Conservation (phyloP, 441 rosid genomes). For the Melianthus villosus region DNA sequence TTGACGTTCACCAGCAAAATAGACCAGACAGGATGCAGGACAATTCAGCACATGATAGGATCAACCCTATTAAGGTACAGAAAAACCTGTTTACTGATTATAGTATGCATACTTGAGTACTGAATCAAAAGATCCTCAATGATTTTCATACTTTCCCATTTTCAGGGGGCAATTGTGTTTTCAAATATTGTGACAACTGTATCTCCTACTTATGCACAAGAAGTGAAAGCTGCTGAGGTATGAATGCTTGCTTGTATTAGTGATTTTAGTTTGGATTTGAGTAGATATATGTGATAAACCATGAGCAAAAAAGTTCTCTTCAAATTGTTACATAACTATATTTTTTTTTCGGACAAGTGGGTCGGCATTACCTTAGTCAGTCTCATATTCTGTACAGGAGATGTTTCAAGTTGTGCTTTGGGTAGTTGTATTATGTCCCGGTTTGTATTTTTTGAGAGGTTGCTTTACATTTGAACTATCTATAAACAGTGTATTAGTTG, state of each 20-base stretch:
- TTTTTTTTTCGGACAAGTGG: too few species aligned
- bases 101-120: neutral
- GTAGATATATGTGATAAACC: too few species aligned
- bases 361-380: too few species aligned
- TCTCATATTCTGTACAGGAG: too few species aligned
- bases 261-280: neutral
- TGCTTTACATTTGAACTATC: too few species aligned
- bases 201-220: slow-evolving; percentile 88
- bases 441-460: too few species aligned
- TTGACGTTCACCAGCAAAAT: slow-evolving; percentile 63
- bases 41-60: slow-evolving; percentile 51
- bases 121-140: neutral
- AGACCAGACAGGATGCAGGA: slow-evolving; percentile 98
- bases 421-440: too few species aligned
- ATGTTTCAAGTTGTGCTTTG: too few species aligned
- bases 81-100: slow-evolving; percentile 1
- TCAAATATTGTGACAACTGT: slow-evolving; percentile 94
- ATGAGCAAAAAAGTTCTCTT: too few species aligned
- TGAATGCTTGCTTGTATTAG: slow-evolving; percentile 7
- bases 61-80: slow-evolving; percentile 76
- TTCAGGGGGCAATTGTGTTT: slow-evolving; percentile 92
- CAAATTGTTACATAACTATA: too few species aligned
- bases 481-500: neutral
- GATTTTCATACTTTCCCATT: slow-evolving; percentile 8
- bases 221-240: slow-evolving; percentile 88